Evolutionary conservation across 805 yeast species (phyloP).

Genomic region (Brettanomyces nanus): DNA sequence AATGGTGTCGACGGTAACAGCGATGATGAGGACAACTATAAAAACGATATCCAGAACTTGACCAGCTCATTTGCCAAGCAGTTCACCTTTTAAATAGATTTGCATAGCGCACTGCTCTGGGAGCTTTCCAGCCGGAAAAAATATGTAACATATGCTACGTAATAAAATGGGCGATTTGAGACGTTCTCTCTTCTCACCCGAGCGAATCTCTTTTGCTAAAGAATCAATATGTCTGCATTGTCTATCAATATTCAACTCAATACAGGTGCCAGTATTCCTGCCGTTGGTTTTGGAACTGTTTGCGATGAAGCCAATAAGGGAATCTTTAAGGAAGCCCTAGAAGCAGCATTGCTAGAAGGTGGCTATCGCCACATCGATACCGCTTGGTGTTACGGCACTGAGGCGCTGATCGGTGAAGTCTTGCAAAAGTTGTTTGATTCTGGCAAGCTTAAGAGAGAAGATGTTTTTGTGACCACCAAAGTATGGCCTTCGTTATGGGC

Average conservation of each 20-base stretch:
- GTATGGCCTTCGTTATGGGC: slow-evolving; percentile 45
- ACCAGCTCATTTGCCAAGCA: slow-evolving; percentile 10
- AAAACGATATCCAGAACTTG: slow-evolving; percentile 5
- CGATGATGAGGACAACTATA: not conserved
- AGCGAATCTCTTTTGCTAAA: too few species aligned
- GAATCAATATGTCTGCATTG: slow-evolving; percentile 11
- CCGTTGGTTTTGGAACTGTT: slow-evolving; percentile 64
- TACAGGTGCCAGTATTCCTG: slow-evolving; percentile 58
- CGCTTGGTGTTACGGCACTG: slow-evolving; percentile 43
- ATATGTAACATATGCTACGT: too few species aligned
- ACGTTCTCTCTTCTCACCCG: too few species aligned
- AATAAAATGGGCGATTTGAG: too few species aligned
- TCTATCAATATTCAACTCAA: slow-evolving; percentile 35
- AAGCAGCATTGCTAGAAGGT: slow-evolving; percentile 27
- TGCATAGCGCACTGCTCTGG: too few species aligned
- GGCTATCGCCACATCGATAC: slow-evolving; percentile 45
- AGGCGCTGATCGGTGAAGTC: slow-evolving; percentile 34
- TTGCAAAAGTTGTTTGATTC: slow-evolving; percentile 39
- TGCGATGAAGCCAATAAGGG: slow-evolving; percentile 8
- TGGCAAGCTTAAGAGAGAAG: slow-evolving; percentile 40
- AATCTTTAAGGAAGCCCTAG: slow-evolving; percentile 14
- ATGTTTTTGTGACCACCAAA: slow-evolving; percentile 66
- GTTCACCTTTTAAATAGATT: slow-evolving; percentile 7
- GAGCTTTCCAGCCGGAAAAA: too few species aligned
- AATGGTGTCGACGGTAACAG: not conserved